Conservation (phyloP, 2,329 filamentous ascomycete species). For the Clonostachys sp. region DNA sequence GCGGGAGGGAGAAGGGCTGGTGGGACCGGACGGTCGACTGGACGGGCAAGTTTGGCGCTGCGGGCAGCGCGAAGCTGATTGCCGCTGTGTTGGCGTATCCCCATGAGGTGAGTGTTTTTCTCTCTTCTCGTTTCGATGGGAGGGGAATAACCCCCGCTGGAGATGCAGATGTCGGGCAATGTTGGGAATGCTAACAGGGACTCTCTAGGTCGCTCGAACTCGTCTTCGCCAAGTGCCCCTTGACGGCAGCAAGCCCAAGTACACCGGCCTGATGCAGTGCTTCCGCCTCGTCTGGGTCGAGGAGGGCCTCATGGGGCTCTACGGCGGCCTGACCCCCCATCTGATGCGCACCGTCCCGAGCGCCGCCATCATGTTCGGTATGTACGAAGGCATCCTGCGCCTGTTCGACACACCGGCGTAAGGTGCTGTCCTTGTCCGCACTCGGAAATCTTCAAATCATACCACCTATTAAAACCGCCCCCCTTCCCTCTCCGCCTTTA, state of each 20-base stretch:
- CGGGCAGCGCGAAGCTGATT: slow-evolving; percentile 80
- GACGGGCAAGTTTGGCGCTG: slow-evolving; percentile 74
- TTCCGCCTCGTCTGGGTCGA: slow-evolving; percentile 85
- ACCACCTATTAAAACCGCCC: too few relatives aligned
- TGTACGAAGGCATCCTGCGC: slow-evolving; percentile 61
- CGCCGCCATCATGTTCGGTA: slow-evolving; percentile 94
- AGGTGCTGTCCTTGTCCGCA: neutral
- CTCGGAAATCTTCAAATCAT: too few relatives aligned
- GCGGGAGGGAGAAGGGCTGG: slow-evolving; percentile 57
- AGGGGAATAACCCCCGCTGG: too few relatives aligned
- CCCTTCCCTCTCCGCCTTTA: too few relatives aligned
- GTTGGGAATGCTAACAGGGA: neutral
- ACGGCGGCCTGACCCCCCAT: slow-evolving; percentile 88
- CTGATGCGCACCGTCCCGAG: slow-evolving; percentile 87
- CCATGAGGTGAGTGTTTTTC: slow-evolving; percentile 64
- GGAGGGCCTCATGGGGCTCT: slow-evolving; percentile 80
- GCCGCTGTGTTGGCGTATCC: slow-evolving; percentile 86
- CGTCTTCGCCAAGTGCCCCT: slow-evolving; percentile 80
- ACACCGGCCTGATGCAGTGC: slow-evolving; percentile 83
- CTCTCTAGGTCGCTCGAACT: slow-evolving; percentile 67
- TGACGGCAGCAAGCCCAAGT: slow-evolving; percentile 69
- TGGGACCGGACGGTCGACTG: slow-evolving; percentile 76
- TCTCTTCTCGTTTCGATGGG: neutral
- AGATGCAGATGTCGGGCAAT: neutral
- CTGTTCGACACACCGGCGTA: slow-evolving; percentile 34